phyloP scores from a whole-genome alignment of 768 basidiomycete species.

The Kondoa malvinella region DNA sequence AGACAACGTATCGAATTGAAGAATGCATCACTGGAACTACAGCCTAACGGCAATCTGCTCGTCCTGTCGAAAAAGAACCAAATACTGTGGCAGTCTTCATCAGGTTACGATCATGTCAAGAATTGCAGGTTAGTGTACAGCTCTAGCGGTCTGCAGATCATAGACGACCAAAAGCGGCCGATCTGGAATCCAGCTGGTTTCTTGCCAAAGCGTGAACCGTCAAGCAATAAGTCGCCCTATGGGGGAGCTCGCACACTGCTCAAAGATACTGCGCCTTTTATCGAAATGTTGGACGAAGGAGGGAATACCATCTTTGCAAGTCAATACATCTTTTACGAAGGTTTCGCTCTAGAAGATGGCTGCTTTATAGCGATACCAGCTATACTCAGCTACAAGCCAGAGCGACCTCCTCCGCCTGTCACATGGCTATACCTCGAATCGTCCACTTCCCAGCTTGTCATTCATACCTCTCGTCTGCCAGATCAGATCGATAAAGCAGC shows the following conservation, averaged over 20 bases:
- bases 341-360: not conserved
- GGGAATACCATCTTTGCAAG: constrained; percentile 1
- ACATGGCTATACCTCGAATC: constrained; percentile 23
- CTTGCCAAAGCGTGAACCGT: not conserved
- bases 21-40: constrained; percentile 6
- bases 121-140: not conserved
- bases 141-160: not conserved
- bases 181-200: not conserved
- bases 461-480: constrained; percentile 23
- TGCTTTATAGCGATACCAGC: not conserved
- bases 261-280: not conserved
- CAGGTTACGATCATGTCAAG: not conserved
- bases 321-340: constrained; percentile 1
- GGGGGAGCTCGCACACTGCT: not conserved
- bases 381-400: not conserved
- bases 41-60: constrained; percentile 2
- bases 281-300: constrained; percentile 8
- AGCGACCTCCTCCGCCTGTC: not conserved
- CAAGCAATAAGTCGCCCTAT: not conserved
- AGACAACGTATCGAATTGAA: constrained; percentile 1
- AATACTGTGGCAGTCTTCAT: constrained; percentile 12
- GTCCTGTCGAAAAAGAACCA: not conserved
- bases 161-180: not conserved
- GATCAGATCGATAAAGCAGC: not conserved
- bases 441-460: constrained; percentile 22